Percentiles rank a stretch among this genome's conserved stretches.
These are phyloP conservation scores for Coemansia asiatica DNA, from an alignment of 192 early-diverging fungal genomes.

Conservation along the genomic window DNA sequence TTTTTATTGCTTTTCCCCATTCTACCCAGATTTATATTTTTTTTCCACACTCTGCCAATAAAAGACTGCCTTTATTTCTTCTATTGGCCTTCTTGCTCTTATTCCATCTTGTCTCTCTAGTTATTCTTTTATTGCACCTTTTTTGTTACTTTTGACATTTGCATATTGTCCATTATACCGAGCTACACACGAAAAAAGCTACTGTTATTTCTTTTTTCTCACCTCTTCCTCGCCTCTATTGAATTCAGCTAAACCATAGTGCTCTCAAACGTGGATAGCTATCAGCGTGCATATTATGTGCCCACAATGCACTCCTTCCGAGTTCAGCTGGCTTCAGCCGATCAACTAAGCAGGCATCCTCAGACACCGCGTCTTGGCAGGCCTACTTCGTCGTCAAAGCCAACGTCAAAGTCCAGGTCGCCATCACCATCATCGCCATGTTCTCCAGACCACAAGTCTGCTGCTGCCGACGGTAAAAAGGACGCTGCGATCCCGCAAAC, in stretches of 20 bases:
- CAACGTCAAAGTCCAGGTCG: not conserved
- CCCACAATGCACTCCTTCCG: constrained; percentile 53
- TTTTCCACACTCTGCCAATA: too few species aligned
- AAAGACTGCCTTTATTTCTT: too few species aligned
- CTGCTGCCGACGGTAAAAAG: not conserved
- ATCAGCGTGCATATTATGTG: constrained; percentile 26
- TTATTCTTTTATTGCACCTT: not conserved
- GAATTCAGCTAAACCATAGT: not conserved
- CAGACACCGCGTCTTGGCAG: constrained; percentile 11
- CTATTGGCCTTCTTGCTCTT: too few species aligned
- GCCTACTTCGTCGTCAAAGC: constrained; percentile 8
- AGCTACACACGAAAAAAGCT: not conserved
- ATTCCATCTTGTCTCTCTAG: too few species aligned
- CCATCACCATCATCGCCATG: not conserved
- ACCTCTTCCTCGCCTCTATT: constrained; percentile 6
- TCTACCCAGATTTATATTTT: too few species aligned
- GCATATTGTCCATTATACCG: not conserved
- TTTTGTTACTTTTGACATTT: not conserved
- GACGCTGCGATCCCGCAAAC: not conserved
- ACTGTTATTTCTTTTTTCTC: constrained; percentile 1
- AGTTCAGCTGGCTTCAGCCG: constrained; percentile 51
- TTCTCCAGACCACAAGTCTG: not conserved
- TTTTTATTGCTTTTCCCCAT: too few species aligned
- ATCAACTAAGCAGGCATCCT: constrained; percentile 28
- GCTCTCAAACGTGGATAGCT: not conserved